A percentile compares a stretch with the other conserved stretches of the same genome.
Evolutionary conservation across 352 stramenopile genomes (phyloP).

Genomic region (Phytophthora cactorum): DNA sequence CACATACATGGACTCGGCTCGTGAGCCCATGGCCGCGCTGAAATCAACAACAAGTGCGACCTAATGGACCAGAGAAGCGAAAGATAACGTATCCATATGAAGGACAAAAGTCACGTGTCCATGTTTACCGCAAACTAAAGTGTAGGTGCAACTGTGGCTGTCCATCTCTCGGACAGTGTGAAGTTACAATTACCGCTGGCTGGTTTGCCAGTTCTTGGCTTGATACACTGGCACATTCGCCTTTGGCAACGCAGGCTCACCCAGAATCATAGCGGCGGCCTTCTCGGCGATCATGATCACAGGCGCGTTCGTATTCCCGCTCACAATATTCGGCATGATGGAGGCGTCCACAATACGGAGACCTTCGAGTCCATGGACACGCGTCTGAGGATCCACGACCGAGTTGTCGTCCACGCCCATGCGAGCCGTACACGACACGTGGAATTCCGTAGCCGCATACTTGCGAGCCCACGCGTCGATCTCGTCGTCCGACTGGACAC

Average conservation of each 20-base stretch:
- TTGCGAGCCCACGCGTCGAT: conserved; percentile 86
- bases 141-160: no score
- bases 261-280: conserved; percentile 90
- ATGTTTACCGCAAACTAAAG: no score
- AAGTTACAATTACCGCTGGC: conserved; percentile 34
- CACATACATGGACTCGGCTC: no score
- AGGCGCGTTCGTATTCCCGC: conserved; percentile 93
- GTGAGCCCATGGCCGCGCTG: no score
- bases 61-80: no score
- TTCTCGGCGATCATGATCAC: conserved; percentile 94
- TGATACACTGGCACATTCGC: conserved; percentile 68
- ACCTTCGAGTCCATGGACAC: conserved; percentile 87
- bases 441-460: conserved; percentile 79
- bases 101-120: no score
- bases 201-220: conserved; percentile 61
- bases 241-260: conserved; percentile 61
- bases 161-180: no score
- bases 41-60: no score
- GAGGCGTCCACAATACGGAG: conserved; percentile 93
- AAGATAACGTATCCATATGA: no score
- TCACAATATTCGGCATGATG: conserved; percentile 94
- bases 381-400: conserved; percentile 87
- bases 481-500: conserved; percentile 59
- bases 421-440: conserved; percentile 85
- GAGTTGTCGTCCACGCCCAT: conserved; percentile 78